phyloP scores from a whole-genome alignment of 306 rosid species.

The Trifolium dubium region DNA sequence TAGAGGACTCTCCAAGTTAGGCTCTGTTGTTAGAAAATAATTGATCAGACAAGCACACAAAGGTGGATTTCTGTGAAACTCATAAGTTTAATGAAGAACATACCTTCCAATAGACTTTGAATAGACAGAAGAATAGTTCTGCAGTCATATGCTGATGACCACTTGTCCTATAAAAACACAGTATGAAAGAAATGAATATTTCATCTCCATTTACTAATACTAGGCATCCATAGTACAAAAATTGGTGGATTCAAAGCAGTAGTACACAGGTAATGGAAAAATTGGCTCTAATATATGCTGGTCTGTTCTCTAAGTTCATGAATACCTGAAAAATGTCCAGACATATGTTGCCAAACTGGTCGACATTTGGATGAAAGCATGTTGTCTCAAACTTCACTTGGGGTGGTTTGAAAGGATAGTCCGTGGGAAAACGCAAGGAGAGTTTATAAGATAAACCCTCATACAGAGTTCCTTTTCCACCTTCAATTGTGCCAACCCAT shows the following conservation, averaged over 20 bases:
- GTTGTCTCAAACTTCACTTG: slow-evolving; percentile 88
- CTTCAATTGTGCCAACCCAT: slow-evolving; percentile 96
- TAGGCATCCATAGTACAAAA: slow-evolving; percentile 17
- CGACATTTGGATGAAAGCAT: slow-evolving; percentile 98
- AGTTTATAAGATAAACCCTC: slow-evolving; percentile 96
- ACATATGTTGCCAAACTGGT: slow-evolving; percentile 95
- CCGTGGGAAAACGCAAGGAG: slow-evolving; percentile 80
- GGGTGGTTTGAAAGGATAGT: slow-evolving; percentile 96
- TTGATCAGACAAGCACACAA: slow-evolving; percentile 43
- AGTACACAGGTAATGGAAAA: slow-evolving; percentile 3
- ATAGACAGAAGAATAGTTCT: slow-evolving; percentile 94
- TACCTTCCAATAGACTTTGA: slow-evolving; percentile 94
- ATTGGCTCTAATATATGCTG: not conserved
- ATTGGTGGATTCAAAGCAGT: slow-evolving; percentile 29
- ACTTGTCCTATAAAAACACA: slow-evolving; percentile 70
- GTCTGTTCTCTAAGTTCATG: slow-evolving; percentile 18
- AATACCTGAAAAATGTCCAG: slow-evolving; percentile 98
- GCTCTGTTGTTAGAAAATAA: slow-evolving; percentile 64
- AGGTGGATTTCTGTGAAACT: slow-evolving; percentile 23
- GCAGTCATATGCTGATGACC: slow-evolving; percentile 99
- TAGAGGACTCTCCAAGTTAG: slow-evolving; percentile 95
- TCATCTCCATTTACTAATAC: slow-evolving; percentile 8
- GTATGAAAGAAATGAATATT: slow-evolving; percentile 14
- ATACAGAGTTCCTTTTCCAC: slow-evolving; percentile 89
- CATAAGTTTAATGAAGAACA: slow-evolving; percentile 38